These are phyloP conservation scores for Dothideomycetes sp. DNA, from an alignment of 2,329 filamentous ascomycete species.

Conservation along the genomic window DNA sequence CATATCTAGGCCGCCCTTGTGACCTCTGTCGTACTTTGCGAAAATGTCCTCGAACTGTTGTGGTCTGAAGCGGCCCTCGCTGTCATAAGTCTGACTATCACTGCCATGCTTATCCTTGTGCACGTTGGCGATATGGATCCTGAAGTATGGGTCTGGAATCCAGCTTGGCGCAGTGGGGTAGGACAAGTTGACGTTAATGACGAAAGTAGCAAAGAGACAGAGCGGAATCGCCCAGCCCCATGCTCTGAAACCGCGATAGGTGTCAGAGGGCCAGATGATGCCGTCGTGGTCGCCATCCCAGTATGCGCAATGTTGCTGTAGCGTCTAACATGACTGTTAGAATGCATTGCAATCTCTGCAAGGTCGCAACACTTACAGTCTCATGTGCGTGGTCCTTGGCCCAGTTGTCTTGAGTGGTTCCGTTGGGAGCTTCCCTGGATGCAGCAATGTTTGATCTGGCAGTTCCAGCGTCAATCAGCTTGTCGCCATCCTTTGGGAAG, in stretches of 20 bases:
- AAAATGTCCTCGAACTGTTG: slow-evolving; percentile 40
- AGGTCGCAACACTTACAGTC: slow-evolving; percentile 13
- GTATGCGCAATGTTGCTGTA: slow-evolving; percentile 44
- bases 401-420: slow-evolving; percentile 29
- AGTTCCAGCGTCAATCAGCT: slow-evolving; percentile 22
- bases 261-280: slow-evolving; percentile 43
- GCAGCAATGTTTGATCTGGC: slow-evolving; percentile 32
- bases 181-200: slow-evolving; percentile 40
- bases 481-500: slow-evolving; percentile 12
- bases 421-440: slow-evolving; percentile 27
- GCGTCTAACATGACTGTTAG: slow-evolving; percentile 20
- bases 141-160: slow-evolving; percentile 35
- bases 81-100: slow-evolving; percentile 32
- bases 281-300: slow-evolving; percentile 42
- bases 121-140: slow-evolving; percentile 28
- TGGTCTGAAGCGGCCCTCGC: slow-evolving; percentile 34
- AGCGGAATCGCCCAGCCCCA: slow-evolving; percentile 36
- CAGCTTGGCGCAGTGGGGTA: slow-evolving; percentile 34
- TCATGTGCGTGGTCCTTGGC: slow-evolving; percentile 27
- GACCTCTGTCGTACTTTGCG: slow-evolving; percentile 29
- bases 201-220: slow-evolving; percentile 30
- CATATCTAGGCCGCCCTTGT: slow-evolving; percentile 28
- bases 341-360: background rate
- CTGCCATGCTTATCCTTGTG: slow-evolving; percentile 34
- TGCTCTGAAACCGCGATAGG: slow-evolving; percentile 34